Conservation (phyloP, 2,329 filamentous ascomycete genomes). For the Trichoderma oligosporum region DNA sequence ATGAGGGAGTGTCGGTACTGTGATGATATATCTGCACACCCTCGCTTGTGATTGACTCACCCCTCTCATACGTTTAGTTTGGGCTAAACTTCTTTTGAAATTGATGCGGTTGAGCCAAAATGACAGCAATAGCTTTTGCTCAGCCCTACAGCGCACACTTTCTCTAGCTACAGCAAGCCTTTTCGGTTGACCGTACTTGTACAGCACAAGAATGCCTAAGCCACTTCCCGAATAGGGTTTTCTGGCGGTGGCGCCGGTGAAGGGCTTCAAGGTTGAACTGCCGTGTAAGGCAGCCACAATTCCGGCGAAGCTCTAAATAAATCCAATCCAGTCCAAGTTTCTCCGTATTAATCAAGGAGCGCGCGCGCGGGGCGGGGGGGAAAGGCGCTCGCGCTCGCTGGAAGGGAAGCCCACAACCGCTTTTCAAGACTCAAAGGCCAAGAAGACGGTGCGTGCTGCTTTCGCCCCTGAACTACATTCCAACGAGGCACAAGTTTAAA, state of each 20-base stretch:
- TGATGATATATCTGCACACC: not conserved
- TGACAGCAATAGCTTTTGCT: slow-evolving; percentile 13
- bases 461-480: too few relatives aligned
- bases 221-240: slow-evolving; percentile 14
- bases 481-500: too few relatives aligned
- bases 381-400: too few relatives aligned
- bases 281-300: slow-evolving; percentile 14
- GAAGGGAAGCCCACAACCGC: too few relatives aligned
- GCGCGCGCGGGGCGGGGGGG: too few relatives aligned
- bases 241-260: slow-evolving; percentile 9
- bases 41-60: not conserved
- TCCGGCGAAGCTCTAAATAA: slow-evolving; percentile 8
- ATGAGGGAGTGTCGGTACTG: slow-evolving; percentile 12
- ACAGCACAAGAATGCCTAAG: slow-evolving; percentile 6
- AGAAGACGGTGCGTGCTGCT: too few relatives aligned
- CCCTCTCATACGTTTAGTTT: not conserved
- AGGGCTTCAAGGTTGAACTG: slow-evolving; percentile 8
- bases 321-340: not conserved
- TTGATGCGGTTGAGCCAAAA: slow-evolving; percentile 2
- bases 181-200: not conserved
- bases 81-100: not conserved
- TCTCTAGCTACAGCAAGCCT: not conserved
- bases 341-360: too few relatives aligned
- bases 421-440: too few relatives aligned
- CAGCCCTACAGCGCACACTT: slow-evolving; percentile 19